These are phyloP conservation scores for Maudiozyma humilis DNA, from an alignment of 1,139 yeast species.

Conservation along the genomic window DNA sequence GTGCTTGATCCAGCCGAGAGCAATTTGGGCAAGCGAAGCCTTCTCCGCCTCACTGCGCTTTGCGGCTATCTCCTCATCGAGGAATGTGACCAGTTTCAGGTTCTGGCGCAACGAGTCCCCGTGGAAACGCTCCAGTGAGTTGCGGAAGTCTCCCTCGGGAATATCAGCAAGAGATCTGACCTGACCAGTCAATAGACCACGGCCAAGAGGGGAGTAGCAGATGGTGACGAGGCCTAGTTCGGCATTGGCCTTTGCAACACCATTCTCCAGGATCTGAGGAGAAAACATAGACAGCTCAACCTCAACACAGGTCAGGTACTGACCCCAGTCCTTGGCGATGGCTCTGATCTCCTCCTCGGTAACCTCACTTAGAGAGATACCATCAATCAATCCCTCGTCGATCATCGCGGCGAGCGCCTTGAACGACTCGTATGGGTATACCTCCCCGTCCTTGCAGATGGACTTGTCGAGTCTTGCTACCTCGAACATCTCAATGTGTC, in stretches of 20 bases:
- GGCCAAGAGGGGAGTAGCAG: conserved; percentile 78
- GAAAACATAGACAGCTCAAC: conserved; percentile 64
- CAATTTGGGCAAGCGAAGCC: conserved; percentile 56
- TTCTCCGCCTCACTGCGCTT: conserved; percentile 38
- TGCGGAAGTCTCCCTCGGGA: conserved; percentile 49
- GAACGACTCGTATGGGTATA: conserved; percentile 36
- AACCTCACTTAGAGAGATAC: conserved; percentile 66
- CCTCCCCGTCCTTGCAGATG: conserved; percentile 21
- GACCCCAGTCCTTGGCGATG: conserved; percentile 40
- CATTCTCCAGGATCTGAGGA: conserved; percentile 52
- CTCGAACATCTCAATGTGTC: conserved; percentile 52
- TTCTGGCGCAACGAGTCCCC: conserved; percentile 52
- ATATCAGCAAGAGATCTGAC: conserved; percentile 40
- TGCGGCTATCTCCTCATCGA: conserved; percentile 38
- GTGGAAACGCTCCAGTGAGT: conserved; percentile 47
- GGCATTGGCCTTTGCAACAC: conserved; percentile 47
- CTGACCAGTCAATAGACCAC: conserved; percentile 66
- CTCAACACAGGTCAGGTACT: conserved; percentile 61
- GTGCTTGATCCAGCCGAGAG: conserved; percentile 61
- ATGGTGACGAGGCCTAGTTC: conserved; percentile 57
- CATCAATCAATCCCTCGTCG: conserved; percentile 51
- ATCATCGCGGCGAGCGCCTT: conserved; percentile 45
- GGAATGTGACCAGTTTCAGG: conserved; percentile 36
- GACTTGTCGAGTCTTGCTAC: conserved; percentile 60
- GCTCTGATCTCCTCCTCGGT: conserved; percentile 48